phyloP scores from a whole-genome alignment of 1,139 yeast species.

The Arxiozyma bovina region DNA sequence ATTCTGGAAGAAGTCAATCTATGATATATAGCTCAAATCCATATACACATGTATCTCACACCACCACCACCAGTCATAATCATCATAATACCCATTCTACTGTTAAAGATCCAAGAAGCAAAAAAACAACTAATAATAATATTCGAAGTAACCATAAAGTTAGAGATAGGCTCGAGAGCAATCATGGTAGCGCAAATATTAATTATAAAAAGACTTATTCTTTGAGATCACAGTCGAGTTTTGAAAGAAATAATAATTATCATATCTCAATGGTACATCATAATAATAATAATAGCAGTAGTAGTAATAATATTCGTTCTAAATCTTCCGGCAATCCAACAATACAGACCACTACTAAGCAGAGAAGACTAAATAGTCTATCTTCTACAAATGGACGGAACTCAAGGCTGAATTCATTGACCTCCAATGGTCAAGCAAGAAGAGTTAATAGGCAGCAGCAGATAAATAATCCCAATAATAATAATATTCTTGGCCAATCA shows the following conservation, averaged over 20 bases:
- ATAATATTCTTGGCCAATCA: neutral
- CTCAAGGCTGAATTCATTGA: slow-evolving; percentile 7
- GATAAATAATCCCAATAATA: neutral
- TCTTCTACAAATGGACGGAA: neutral
- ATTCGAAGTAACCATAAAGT: neutral
- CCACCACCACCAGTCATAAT: neutral
- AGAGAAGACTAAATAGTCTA: slow-evolving; percentile 1
- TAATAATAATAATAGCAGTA: neutral
- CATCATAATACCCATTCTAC: neutral
- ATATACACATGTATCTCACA: neutral
- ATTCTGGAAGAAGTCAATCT: slow-evolving; percentile 5
- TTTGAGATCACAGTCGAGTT: slow-evolving; percentile 8
- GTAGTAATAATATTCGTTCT: slow-evolving; percentile 2
- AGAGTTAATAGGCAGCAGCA: neutral
- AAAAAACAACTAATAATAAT: neutral
- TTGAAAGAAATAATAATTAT: neutral
- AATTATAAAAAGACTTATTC: slow-evolving; percentile 9
- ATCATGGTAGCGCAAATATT: neutral
- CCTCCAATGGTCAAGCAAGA: slow-evolving; percentile 6
- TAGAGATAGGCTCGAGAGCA: neutral
- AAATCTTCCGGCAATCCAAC: neutral
- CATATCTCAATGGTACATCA: neutral
- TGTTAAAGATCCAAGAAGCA: neutral
- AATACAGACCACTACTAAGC: neutral
- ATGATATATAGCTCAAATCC: slow-evolving; percentile 6